Evolutionary conservation across 495 filamentous ascomycete species (phyloP).

Genomic region (Tuber melanosporum): DNA sequence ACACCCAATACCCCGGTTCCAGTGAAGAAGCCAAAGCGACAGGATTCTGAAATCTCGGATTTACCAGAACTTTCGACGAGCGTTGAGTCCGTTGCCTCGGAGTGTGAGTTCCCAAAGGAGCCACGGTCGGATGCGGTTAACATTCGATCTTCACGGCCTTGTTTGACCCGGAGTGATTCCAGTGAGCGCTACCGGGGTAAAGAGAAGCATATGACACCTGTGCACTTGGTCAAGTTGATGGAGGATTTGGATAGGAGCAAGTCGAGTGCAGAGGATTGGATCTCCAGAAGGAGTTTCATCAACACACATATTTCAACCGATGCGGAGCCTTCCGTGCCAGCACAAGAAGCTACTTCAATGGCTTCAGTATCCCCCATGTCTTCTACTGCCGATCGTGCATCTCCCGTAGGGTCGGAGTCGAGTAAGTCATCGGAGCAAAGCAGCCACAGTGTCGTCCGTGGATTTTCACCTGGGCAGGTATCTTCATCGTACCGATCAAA

Average conservation of each 20-base stretch:
- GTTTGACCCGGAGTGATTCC: slow-evolving; percentile 36
- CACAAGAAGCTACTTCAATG: slow-evolving; percentile 5
- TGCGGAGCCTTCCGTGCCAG: slow-evolving; percentile 20
- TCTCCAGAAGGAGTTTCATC: slow-evolving; percentile 24
- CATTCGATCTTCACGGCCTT: slow-evolving; percentile 32
- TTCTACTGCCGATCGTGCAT: slow-evolving; percentile 16
- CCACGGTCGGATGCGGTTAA: slow-evolving; percentile 34
- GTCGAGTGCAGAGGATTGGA: slow-evolving; percentile 36
- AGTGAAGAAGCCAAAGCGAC: slow-evolving; percentile 42
- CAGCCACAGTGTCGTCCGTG: slow-evolving; percentile 71
- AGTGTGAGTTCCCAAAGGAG: slow-evolving; percentile 52
- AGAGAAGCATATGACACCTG: slow-evolving; percentile 79
- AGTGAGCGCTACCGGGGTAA: slow-evolving; percentile 44
- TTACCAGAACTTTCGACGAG: slow-evolving; percentile 85
- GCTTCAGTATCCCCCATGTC: slow-evolving; percentile 12
- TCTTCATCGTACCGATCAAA: slow-evolving; percentile 65
- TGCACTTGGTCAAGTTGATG: slow-evolving; percentile 45
- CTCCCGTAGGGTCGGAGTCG: slow-evolving; percentile 41
- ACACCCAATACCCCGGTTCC: slow-evolving; percentile 46
- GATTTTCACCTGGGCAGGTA: slow-evolving; percentile 74
- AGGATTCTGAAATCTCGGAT: slow-evolving; percentile 46
- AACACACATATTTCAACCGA: slow-evolving; percentile 11
- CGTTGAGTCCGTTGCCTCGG: slow-evolving; percentile 73
- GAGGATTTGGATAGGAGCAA: slow-evolving; percentile 39
- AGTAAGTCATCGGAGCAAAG: slow-evolving; percentile 47